Conservation (phyloP, 805 yeast genomes). For the Lipomyces sp. region DNA sequence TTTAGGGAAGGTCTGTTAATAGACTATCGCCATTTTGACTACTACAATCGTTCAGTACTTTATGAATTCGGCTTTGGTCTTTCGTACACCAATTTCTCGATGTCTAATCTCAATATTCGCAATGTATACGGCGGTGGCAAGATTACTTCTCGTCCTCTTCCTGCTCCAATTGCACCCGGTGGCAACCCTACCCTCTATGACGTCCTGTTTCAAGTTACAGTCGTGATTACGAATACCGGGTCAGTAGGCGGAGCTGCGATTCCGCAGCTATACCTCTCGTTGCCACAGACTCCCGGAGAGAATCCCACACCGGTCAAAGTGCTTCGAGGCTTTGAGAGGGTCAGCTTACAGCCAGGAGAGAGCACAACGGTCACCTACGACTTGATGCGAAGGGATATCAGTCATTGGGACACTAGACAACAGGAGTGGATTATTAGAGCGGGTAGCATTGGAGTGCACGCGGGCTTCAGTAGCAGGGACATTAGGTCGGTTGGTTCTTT, state of each 20-base stretch:
- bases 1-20: constrained; percentile 58
- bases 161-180: constrained; percentile 57
- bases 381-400: constrained; percentile 57
- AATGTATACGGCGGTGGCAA: neutral
- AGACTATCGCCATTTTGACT: constrained; percentile 60
- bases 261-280: constrained; percentile 58
- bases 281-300: constrained; percentile 48
- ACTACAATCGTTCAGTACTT: constrained; percentile 48
- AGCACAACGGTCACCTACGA: constrained; percentile 51
- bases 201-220: constrained; percentile 53
- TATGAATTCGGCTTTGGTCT: constrained; percentile 69
- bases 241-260: constrained; percentile 54
- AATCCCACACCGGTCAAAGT: constrained; percentile 57
- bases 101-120: constrained; percentile 41
- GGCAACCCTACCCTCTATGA: constrained; percentile 68
- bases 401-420: constrained; percentile 59
- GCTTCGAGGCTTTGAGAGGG: constrained; percentile 63
- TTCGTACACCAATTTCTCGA: constrained; percentile 59
- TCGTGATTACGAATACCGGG: constrained; percentile 56
- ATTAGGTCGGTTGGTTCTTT: neutral
- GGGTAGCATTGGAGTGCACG: neutral
- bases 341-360: constrained; percentile 52
- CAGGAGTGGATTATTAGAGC: constrained; percentile 57
- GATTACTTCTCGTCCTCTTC: constrained; percentile 23
- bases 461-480: constrained; percentile 1